Evolutionary conservation across 2,329 filamentous ascomycete genomes (phyloP), one percentile per base, ranked within the genome.

Genomic region (Arthrobotrys iridis): DNA sequence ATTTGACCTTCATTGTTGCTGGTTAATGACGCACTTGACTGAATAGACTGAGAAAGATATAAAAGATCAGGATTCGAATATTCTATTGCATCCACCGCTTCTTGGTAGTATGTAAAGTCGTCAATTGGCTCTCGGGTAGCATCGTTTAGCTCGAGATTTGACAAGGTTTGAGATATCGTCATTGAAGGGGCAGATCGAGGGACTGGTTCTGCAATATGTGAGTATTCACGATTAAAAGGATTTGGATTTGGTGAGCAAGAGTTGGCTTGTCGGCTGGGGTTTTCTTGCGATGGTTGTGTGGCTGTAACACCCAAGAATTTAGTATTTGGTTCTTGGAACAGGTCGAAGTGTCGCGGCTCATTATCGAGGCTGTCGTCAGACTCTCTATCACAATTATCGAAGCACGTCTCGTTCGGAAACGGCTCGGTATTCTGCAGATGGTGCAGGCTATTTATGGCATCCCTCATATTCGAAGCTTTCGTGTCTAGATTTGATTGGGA

Each of bases 311-410:
- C 70, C 5, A 66, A 28, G 22, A 74, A 74, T 20, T 74, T 74
- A 10, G 70, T 74, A 30, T 74, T 74, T n/a, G 62, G 70, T 26
- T 74, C 70, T 48, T 66, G 70, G 40, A 62, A 67, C 11, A 74
- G 41, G 37, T 74, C 70, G 37, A 74, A 46, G 20, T 63, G 37
- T 15, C 70, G 41, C n/a, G 70, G 62, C 22, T 74, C 70, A 15
- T 67, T 37, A 35, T 74, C 60, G 1, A 74, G 43, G 45, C 70
- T 74, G 45, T 74, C 70, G 2, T 55, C 37, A 28, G 70, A 67
- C 18, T 41, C 40, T 20, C 48, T 46, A 3, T 57, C 62, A 20
- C 26, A 13, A 11, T 10, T 15, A 13, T 15, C 11, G 8, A 18
- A n/a, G 11, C n/a, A 13, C 4, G 43, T 46, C 10, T 26, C 35